Conservation (phyloP, 257 asterid species). For the Haberlea rhodopensis region DNA sequence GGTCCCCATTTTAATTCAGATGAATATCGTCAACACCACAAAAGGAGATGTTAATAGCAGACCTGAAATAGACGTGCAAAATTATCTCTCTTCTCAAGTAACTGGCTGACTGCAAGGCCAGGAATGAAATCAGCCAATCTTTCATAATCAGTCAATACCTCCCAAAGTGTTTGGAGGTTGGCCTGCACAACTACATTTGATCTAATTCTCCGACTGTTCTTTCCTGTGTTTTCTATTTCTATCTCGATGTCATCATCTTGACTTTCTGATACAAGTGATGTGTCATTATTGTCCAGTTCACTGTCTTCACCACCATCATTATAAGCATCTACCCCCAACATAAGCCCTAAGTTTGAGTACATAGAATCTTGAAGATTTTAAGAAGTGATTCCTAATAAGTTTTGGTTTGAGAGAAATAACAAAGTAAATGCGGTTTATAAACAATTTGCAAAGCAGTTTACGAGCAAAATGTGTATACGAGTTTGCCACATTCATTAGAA, state of each 20-base stretch:
- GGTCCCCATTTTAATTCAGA: not conserved
- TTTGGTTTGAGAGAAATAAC: not conserved
- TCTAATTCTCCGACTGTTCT: constrained; percentile 53
- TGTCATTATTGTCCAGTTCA: constrained; percentile 28
- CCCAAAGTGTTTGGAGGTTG: constrained; percentile 60
- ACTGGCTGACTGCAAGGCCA: constrained; percentile 71
- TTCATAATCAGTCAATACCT: constrained; percentile 70
- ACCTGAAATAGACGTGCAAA: constrained; percentile 84
- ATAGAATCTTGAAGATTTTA: not conserved
- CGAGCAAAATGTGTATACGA: not conserved
- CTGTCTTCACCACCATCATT: constrained; percentile 17
- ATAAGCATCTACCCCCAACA: constrained; percentile 22
- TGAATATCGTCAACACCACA: not conserved
- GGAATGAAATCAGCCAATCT: constrained; percentile 81
- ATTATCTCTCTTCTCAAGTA: constrained; percentile 64
- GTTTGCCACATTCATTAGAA: not conserved
- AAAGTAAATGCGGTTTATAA: not conserved
- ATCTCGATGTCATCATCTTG: constrained; percentile 39
- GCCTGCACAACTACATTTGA: constrained; percentile 62
- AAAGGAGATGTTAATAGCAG: constrained; percentile 4
- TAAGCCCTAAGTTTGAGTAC: not conserved
- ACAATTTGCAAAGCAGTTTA: not conserved
- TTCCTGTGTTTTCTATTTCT: constrained; percentile 56
- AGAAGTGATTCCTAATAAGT: not conserved
- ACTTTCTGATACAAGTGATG: constrained; percentile 30